A percentile compares a stretch with the other conserved stretches of the same genome.
Evolutionary conservation across 345 rosid species (phyloP).

Genomic region (Cardamine resedifolia): DNA sequence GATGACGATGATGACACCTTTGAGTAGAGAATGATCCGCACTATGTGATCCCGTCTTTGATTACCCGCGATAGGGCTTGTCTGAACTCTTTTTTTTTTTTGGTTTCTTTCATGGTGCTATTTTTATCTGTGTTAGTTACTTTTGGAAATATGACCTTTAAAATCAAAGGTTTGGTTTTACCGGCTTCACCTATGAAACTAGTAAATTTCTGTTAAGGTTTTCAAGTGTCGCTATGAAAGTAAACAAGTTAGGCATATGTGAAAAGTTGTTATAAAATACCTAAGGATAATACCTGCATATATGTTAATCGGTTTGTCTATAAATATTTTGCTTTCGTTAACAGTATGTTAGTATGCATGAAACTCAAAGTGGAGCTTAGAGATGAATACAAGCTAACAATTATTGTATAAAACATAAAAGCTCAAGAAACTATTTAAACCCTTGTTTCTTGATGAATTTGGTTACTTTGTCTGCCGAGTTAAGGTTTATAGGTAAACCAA

Average conservation of each 20-base stretch:
- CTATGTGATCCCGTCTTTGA: constrained; percentile 9
- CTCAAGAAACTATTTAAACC: no score
- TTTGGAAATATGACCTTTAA: not conserved
- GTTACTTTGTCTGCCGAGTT: no score
- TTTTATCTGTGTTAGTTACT: not conserved
- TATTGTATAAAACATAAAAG: no score
- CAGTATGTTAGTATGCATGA: no score
- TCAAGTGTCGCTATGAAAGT: not conserved
- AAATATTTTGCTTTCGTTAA: not conserved
- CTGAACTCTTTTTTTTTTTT: not conserved
- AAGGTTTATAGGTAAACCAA: no score
- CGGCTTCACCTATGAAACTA: not conserved
- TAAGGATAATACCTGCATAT: not conserved
- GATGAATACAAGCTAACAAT: no score
- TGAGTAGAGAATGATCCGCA: constrained; percentile 43
- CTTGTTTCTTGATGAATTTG: not conserved
- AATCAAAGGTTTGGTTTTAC: constrained; percentile 4
- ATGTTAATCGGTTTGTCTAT: not conserved
- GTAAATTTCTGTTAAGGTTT: not conserved
- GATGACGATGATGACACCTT: constrained; percentile 78
- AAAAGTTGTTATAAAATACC: not conserved
- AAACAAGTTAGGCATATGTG: not conserved
- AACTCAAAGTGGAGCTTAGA: no score
- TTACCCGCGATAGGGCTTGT: constrained; percentile 6
- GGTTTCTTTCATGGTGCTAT: constrained; percentile 4